Evolutionary conservation across 2,329 filamentous ascomycete genomes (phyloP), one percentile per base, ranked within the genome.

Genomic region (Monosporascus sp.): DNA sequence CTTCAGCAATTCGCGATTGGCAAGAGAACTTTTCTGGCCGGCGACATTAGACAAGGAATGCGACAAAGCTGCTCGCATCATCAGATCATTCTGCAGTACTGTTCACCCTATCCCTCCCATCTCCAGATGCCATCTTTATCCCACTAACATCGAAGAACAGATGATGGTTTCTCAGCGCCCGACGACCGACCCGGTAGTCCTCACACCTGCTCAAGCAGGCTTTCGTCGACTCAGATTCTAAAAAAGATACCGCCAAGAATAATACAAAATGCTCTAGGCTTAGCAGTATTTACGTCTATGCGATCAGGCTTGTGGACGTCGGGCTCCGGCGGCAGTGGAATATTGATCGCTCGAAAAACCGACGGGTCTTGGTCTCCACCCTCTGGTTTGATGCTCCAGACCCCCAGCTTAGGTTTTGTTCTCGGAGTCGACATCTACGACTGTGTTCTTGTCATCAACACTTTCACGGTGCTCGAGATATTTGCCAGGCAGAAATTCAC

Each of bases 231-330:
- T 76, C 82, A 69, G 48, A 66, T 89, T 19, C 71, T 78, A 50
- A 90, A 93, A 72, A 94, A 91, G 74, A 97, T 97, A 27, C 93
- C 93, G 0, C 76, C 86, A 53, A 81, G 87, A 65, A 90, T 97
- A 53, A 90, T 97, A 62, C 84, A 89, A 66, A 89, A 94, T 72
- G 91, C 92, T 27, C 91, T 93, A 61, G 93, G 91, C 11, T 80
- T 97, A 54, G 92, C 91, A 52, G 89, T 97, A 61, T 97, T 97
- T 74, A 96, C 92, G 1, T 96, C 91, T 31, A 96, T 97, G 91
- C 86, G 93, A 55, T 93, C 90, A 16, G 93, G 93, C 14, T 75
- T 97, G 35, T 96, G 92, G 89, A 80, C 96, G 62, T 93, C 89
- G 46, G 93, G 93, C 46, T 92, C 91, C 17, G 92, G 92, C 27